Evolutionary conservation across 2,329 filamentous ascomycete species (phyloP).

Genomic region (Claviceps africana): DNA sequence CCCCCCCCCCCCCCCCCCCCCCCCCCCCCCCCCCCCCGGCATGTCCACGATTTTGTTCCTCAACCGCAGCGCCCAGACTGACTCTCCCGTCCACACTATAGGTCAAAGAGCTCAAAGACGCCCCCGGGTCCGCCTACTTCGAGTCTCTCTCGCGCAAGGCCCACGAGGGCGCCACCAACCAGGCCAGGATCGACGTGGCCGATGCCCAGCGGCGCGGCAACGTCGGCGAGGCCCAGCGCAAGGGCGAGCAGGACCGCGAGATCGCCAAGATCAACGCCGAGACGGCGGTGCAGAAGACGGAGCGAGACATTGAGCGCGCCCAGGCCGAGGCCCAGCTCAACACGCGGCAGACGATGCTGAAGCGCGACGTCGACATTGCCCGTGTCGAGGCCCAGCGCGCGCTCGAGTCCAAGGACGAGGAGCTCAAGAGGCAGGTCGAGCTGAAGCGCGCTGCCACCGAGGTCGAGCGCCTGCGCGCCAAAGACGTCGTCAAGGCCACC

Average conservation of each 20-base stretch:
- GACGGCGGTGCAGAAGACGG: slow-evolving; percentile 71
- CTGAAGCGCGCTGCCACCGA: slow-evolving; percentile 65
- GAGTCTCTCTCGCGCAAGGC: slow-evolving; percentile 69
- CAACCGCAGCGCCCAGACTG: not conserved
- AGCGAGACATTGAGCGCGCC: slow-evolving; percentile 70
- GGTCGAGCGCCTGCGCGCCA: slow-evolving; percentile 64
- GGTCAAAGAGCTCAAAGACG: slow-evolving; percentile 74
- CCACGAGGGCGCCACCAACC: slow-evolving; percentile 72
- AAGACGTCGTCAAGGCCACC: slow-evolving; percentile 63
- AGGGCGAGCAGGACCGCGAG: slow-evolving; percentile 69
- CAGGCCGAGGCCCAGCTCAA: slow-evolving; percentile 63
- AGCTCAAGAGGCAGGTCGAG: slow-evolving; percentile 67
- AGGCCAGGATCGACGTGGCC: slow-evolving; percentile 55
- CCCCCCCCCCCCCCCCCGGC: no score
- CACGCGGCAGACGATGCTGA: slow-evolving; percentile 57
- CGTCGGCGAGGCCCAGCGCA: slow-evolving; percentile 64
- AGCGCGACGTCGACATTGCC: slow-evolving; percentile 60
- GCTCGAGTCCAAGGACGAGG: slow-evolving; percentile 64
- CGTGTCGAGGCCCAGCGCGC: slow-evolving; percentile 59
- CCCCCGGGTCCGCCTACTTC: slow-evolving; percentile 70
- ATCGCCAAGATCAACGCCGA: slow-evolving; percentile 80
- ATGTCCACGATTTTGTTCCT: no score
- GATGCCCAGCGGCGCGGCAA: slow-evolving; percentile 52
- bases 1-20: no score
- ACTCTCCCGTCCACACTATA: not conserved